These are phyloP conservation scores for Pouteria glomerata DNA, from an alignment of 148 eudicot species.

Conservation along the genomic window DNA sequence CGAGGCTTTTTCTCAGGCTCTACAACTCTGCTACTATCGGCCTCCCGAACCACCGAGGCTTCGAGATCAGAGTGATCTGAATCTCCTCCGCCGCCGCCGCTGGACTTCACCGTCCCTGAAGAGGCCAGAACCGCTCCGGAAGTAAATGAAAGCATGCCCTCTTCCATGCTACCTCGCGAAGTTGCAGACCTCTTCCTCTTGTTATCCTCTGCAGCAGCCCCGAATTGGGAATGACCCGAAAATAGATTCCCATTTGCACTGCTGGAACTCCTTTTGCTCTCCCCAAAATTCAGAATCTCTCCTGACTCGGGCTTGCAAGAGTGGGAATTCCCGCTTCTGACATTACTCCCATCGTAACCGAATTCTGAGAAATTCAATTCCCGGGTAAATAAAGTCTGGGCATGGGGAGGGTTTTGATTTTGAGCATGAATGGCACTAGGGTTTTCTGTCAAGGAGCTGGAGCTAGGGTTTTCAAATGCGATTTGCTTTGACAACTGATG, in stretches of 20 bases:
- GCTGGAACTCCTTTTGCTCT: slow-evolving; percentile 26
- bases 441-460: slow-evolving; percentile 23
- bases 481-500: slow-evolving; percentile 22
- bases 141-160: slow-evolving; percentile 73
- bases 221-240: slow-evolving; percentile 33
- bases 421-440: slow-evolving; percentile 11
- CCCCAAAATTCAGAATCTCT: slow-evolving; percentile 65
- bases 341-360: slow-evolving; percentile 28
- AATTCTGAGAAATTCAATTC: slow-evolving; percentile 67
- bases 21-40: slow-evolving; percentile 53
- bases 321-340: slow-evolving; percentile 25
- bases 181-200: slow-evolving; percentile 55
- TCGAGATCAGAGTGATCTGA: slow-evolving; percentile 80
- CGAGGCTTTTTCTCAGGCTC: slow-evolving; percentile 70
- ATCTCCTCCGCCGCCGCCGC: slow-evolving; percentile 27
- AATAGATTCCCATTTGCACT: slow-evolving; percentile 21
- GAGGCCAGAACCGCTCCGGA: slow-evolving; percentile 59
- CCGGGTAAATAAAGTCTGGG: slow-evolving; percentile 22
- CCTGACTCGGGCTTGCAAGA: slow-evolving; percentile 61
- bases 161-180: slow-evolving; percentile 62
- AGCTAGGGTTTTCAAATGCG: slow-evolving; percentile 25
- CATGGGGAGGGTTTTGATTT: slow-evolving; percentile 15
- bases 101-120: slow-evolving; percentile 31
- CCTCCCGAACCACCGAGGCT: slow-evolving; percentile 60
- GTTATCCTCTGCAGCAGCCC: slow-evolving; percentile 33